Conservation (phyloP, 163 green algal species). For the Trebouxia gelatinosa region DNA sequence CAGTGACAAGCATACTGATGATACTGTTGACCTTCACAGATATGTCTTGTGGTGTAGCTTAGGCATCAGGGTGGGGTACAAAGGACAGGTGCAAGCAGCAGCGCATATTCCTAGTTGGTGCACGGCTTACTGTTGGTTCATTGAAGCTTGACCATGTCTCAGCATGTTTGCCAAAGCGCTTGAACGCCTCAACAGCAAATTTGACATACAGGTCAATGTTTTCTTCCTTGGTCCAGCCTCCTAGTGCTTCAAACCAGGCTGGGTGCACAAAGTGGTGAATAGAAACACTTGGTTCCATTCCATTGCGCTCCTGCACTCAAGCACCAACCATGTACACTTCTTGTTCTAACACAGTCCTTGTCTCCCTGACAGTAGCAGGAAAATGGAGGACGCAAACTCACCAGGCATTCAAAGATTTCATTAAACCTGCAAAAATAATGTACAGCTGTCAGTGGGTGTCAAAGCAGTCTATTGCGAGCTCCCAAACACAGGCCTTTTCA, state of each 20-base stretch:
- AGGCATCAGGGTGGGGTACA: too few relatives aligned
- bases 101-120: too few relatives aligned
- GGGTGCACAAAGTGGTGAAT: slow-evolving; percentile 86
- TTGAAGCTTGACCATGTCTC: slow-evolving; percentile 84
- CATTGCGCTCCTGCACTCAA: slow-evolving; percentile 43
- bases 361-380: too few relatives aligned
- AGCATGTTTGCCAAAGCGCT: slow-evolving; percentile 36
- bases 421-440: slow-evolving; percentile 48
- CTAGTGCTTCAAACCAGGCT: slow-evolving; percentile 73
- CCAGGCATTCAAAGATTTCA: slow-evolving; percentile 51
- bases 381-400: slow-evolving; percentile 33
- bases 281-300: slow-evolving; percentile 68
- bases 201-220: slow-evolving; percentile 68
- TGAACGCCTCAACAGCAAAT: slow-evolving; percentile 39
- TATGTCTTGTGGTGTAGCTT: too few relatives aligned
- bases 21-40: too few relatives aligned
- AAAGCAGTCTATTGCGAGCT: too few relatives aligned
- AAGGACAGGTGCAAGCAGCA: too few relatives aligned
- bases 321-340: too few relatives aligned
- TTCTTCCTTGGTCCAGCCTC: slow-evolving; percentile 64
- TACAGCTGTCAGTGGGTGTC: too few relatives aligned
- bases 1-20: too few relatives aligned
- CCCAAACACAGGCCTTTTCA: too few relatives aligned
- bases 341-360: too few relatives aligned
- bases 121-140: slow-evolving; percentile 60